phyloP scores from a whole-genome alignment of 1,139 yeast genomes.

The Entelexis sorbosivorans region DNA sequence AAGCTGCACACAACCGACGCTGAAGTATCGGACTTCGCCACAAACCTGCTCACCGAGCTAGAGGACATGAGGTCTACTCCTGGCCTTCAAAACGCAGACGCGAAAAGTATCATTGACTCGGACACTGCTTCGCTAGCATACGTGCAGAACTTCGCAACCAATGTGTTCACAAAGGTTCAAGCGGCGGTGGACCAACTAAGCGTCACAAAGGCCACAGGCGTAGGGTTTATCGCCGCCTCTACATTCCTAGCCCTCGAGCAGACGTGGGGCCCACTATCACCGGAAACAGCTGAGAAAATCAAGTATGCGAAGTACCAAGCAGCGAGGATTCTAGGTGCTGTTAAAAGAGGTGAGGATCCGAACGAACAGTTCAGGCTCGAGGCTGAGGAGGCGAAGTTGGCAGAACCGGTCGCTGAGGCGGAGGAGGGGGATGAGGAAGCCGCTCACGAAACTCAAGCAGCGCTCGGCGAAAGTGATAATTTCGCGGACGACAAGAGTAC shows the following conservation, averaged over 20 bases:
- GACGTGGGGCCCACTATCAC: constrained; percentile 31
- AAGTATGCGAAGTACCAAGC: constrained; percentile 52
- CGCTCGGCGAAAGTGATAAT: too few species aligned
- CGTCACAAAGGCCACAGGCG: constrained; percentile 36
- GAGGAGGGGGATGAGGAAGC: background rate
- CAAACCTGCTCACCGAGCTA: constrained; percentile 50
- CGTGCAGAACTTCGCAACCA: constrained; percentile 50
- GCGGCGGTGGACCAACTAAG: constrained; percentile 36
- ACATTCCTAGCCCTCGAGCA: constrained; percentile 40
- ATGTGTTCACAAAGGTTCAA: constrained; percentile 48
- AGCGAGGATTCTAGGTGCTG: constrained; percentile 41
- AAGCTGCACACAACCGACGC: constrained; percentile 46
- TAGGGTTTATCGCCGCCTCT: constrained; percentile 40
- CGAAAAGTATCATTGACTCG: constrained; percentile 44
- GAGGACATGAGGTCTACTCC: constrained; percentile 42
- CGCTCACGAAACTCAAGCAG: background rate
- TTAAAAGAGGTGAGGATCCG: constrained; percentile 42
- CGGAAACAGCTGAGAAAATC: constrained; percentile 34
- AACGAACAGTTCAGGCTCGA: constrained; percentile 32
- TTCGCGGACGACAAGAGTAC: too few species aligned
- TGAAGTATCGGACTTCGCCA: constrained; percentile 48
- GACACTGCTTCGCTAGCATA: constrained; percentile 47
- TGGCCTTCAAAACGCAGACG: constrained; percentile 29
- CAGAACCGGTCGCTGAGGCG: background rate
- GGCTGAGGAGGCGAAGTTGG: background rate